A percentile compares a stretch with the other conserved stretches of the same genome.
phyloP scores from a whole-genome alignment of 495 filamentous ascomycete genomes.

The Aspergillus mulundensis region DNA sequence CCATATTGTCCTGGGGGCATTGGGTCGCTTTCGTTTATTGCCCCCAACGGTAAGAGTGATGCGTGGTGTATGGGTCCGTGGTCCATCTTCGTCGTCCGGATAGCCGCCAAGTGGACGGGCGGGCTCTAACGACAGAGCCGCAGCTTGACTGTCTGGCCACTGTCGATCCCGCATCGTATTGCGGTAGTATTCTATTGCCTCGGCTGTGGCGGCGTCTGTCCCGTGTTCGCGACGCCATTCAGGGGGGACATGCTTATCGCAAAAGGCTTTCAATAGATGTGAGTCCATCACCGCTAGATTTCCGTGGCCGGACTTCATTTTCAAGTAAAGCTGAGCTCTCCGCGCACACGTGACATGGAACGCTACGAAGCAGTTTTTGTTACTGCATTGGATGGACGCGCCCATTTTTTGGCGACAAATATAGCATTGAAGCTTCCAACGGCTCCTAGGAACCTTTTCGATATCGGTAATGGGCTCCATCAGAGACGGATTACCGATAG shows the following conservation, averaged over 20 bases:
- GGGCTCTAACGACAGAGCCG: constrained; percentile 73
- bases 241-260: constrained; percentile 89
- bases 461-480: constrained; percentile 99
- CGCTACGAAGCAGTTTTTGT: constrained; percentile 95
- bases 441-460: constrained; percentile 87
- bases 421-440: constrained; percentile 94
- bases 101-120: constrained; percentile 51
- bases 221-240: constrained; percentile 87
- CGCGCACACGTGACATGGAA: constrained; percentile 98
- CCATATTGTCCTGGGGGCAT: constrained; percentile 71
- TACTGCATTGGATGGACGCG: constrained; percentile 96
- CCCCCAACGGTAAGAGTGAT: constrained; percentile 61
- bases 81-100: constrained; percentile 30
- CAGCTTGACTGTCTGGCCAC: constrained; percentile 87
- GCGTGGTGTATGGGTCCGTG: constrained; percentile 38
- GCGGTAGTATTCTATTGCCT: constrained; percentile 78
- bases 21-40: constrained; percentile 69
- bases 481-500: constrained; percentile 90
- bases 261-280: constrained; percentile 88
- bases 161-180: constrained; percentile 77
- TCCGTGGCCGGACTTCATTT: constrained; percentile 91
- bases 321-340: constrained; percentile 80
- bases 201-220: constrained; percentile 60
- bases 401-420: constrained; percentile 98
- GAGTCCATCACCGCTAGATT: constrained; percentile 77